Evolutionary conservation across 345 rosid genomes (phyloP).

Genomic region (Mercurialis annua): DNA sequence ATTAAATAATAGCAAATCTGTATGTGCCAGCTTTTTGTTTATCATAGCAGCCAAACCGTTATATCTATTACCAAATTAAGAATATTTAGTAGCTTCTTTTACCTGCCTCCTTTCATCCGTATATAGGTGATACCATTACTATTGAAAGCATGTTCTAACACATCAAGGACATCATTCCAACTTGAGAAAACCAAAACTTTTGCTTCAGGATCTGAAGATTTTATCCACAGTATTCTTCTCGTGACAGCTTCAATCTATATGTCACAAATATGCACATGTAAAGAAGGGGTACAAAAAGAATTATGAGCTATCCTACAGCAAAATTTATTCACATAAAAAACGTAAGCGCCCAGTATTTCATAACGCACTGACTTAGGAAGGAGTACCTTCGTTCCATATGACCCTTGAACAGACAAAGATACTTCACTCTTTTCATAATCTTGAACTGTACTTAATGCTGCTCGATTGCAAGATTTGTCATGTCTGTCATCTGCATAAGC

Average conservation of each 20-base stretch:
- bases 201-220: constrained; percentile 59
- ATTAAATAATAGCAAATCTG: not conserved
- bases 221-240: constrained; percentile 86
- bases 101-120: constrained; percentile 99
- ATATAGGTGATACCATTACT: constrained; percentile 61
- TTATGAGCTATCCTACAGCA: not conserved
- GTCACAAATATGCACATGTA: not conserved
- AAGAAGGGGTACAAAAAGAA: not conserved
- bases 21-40: not conserved
- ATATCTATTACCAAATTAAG: not conserved
- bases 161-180: constrained; percentile 99
- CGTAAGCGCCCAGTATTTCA: not conserved
- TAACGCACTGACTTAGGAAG: constrained; percentile 2
- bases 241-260: constrained; percentile 84
- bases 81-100: constrained; percentile 18
- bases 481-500: constrained; percentile 76
- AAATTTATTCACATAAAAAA: constrained; percentile 7
- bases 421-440: constrained; percentile 47
- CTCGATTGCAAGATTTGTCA: constrained; percentile 30
- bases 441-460: constrained; percentile 32
- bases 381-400: constrained; percentile 95
- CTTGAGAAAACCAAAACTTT: constrained; percentile 95
- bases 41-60: not conserved
- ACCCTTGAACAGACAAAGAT: constrained; percentile 70
- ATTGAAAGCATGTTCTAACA: constrained; percentile 76